These are phyloP conservation scores for Tephrocybe sp. DNA, from an alignment of 768 basidiomycete species.

Conservation along the genomic window DNA sequence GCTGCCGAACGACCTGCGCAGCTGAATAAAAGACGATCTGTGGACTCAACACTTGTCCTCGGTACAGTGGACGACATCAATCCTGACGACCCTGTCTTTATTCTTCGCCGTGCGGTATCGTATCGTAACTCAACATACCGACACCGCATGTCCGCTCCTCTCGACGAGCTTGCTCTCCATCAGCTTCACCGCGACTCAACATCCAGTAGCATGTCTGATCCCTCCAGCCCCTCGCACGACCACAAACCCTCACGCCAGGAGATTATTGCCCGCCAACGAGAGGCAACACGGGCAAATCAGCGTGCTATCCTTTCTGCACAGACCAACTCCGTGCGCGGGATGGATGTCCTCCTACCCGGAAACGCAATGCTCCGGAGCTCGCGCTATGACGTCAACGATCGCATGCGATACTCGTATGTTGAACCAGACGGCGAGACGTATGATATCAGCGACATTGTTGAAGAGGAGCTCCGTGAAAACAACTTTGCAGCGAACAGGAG, in stretches of 20 bases:
- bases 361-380: conserved; percentile 86
- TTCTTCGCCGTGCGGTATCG: conserved; percentile 79
- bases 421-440: conserved; percentile 87
- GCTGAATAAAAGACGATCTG: conserved; percentile 79
- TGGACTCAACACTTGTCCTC: conserved; percentile 74
- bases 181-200: conserved; percentile 69
- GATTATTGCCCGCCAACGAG: conserved; percentile 92
- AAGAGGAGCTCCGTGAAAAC: conserved; percentile 79
- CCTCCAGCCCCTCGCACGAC: conserved; percentile 29
- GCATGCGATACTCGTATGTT: conserved; percentile 92
- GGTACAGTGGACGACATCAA: conserved; percentile 74
- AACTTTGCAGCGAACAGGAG: conserved; percentile 37
- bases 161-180: conserved; percentile 82
- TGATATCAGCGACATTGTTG: conserved; percentile 92
- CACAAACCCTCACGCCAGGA: conserved; percentile 70
- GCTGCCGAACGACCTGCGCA: conserved; percentile 57
- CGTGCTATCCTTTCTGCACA: conserved; percentile 82
- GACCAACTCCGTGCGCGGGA: conserved; percentile 80
- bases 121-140: conserved; percentile 74
- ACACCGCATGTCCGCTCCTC: conserved; percentile 69
- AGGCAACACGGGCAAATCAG: conserved; percentile 81
- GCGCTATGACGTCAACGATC: conserved; percentile 65
- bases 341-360: conserved; percentile 86
- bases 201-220: conserved; percentile 57
- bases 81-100: conserved; percentile 85